Base-by-base conservation (phyloP, 495 filamentous ascomycete genomes). In the Penicillium cosmopolitanum region DNA sequence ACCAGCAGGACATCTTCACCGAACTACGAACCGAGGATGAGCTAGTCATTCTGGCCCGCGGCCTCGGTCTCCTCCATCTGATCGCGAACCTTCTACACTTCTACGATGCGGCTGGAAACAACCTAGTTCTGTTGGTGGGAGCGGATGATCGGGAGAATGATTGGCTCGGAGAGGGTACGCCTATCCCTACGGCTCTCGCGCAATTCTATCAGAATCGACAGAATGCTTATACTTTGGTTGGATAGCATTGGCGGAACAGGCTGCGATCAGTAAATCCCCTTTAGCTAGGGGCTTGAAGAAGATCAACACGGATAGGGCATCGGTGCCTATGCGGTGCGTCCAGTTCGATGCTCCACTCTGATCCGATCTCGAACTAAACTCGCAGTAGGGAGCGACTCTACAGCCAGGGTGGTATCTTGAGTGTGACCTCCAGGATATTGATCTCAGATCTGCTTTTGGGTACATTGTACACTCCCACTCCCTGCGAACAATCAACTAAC, bases 21-120 rank as follows among this genome's bases (percentile, higher is more conserved):
- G 89, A 93, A 82, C 86, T 96, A 58, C 87, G 91, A 57, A 77
- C 85, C 52, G 91, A 97, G 75, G 95, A 98, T 90, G 90, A 94
- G 74, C 87, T 98, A 61, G 87, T 97, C 65, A 80, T 98, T 42
- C 82, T 97, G 38, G 94, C 93, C 3, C 90, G 93, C 53, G 95
- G 95, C 64, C 86, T 98, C 16, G 95, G 95, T 53, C 87, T 98
- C 16, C 83, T 97, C 54, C 91, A 91, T 50, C 78, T 98, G 16
- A 84, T 97, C 58, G 96, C 92, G 15, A 98, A 97, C 70, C 84
- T 98, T 9, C 85, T 98, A 35, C 96, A 98, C 71, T 92, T 93
- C 19, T 96, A 96, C 75, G 95, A 98, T 81, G 94, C 92, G 3
- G 92, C 92, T 7, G 95, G 96, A 5, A 93, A 93, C 73, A 97